phyloP scores from a whole-genome alignment of 2,329 filamentous ascomycete species.

The Coniochaeta hoffmannii region DNA sequence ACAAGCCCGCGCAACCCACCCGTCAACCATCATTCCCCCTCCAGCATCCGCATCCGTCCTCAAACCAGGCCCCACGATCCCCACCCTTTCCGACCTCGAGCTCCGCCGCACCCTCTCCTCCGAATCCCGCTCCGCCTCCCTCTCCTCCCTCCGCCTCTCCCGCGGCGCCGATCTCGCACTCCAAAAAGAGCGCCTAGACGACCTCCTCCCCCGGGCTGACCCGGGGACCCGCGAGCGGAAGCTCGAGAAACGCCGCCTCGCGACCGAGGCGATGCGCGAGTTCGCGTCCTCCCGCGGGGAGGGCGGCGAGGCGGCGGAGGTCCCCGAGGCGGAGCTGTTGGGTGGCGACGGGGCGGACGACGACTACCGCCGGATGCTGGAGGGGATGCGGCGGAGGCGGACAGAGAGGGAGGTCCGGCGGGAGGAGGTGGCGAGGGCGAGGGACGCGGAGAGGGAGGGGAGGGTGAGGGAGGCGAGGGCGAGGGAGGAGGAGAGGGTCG shows the following conservation, averaged over 20 bases:
- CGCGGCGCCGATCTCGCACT: constrained; percentile 57
- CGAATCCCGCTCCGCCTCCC: constrained; percentile 38
- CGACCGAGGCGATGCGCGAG: constrained; percentile 63
- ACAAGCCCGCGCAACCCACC: constrained; percentile 30
- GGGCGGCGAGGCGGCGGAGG: constrained; percentile 45
- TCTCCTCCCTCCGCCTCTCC: constrained; percentile 48
- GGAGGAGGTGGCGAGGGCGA: constrained; percentile 72
- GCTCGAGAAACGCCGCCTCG: constrained; percentile 75
- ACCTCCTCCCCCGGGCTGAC: constrained; percentile 75
- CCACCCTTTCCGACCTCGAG: constrained; percentile 66
- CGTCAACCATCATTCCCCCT: constrained; percentile 12
- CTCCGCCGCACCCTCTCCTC: constrained; percentile 42
- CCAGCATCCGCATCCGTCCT: constrained; percentile 12
- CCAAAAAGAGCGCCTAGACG: constrained; percentile 70
- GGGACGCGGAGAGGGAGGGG: constrained; percentile 73
- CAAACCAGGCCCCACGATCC: constrained; percentile 52
- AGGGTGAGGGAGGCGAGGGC: constrained; percentile 59
- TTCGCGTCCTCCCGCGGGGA: constrained; percentile 65
- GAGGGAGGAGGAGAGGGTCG: constrained; percentile 80
- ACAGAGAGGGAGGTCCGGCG: constrained; percentile 75
- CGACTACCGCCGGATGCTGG: constrained; percentile 62
- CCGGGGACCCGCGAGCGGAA: constrained; percentile 74
- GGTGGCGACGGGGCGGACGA: constrained; percentile 64
- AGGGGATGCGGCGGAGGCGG: constrained; percentile 63
- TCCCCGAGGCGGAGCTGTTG: constrained; percentile 71